Evolutionary conservation across 2,329 filamentous ascomycete genomes (phyloP).

Genomic region (Fusarium heterosporum): DNA sequence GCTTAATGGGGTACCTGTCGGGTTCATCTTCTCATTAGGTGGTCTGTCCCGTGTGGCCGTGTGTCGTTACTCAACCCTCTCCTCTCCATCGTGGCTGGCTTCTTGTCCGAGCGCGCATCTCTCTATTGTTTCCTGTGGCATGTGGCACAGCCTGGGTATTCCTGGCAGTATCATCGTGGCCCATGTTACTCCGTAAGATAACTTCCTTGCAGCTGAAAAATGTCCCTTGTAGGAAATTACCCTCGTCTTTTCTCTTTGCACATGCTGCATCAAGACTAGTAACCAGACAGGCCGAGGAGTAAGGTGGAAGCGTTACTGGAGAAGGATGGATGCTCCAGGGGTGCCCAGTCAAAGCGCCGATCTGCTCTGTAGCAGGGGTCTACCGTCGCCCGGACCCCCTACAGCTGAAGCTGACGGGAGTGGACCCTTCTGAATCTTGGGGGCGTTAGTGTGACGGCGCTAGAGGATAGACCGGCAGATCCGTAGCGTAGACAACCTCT

Average conservation of each 20-base stretch:
- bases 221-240: background rate
- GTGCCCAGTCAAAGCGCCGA: slow-evolving; percentile 37
- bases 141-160: background rate
- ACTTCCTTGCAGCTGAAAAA: slow-evolving; percentile 1
- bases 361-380: slow-evolving; percentile 27
- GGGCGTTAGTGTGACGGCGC: slow-evolving; percentile 13
- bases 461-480: slow-evolving; percentile 36
- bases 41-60: background rate
- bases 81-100: background rate
- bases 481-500: slow-evolving; percentile 40
- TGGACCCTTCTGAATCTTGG: slow-evolving; percentile 32
- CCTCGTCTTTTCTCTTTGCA: background rate
- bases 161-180: background rate
- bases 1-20: background rate
- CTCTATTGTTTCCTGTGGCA: background rate
- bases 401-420: slow-evolving; percentile 7
- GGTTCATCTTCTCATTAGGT: background rate
- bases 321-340: background rate
- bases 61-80: background rate
- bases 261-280: background rate
- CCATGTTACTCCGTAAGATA: background rate
- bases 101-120: slow-evolving; percentile 13
- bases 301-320: background rate
- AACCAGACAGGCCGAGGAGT: background rate
- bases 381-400: background rate